Percentiles rank a stretch among this genome's conserved stretches.
Evolutionary conservation across 1,284 basidiomycete species (phyloP).

Genomic region (Megacollybia platyphylla): DNA sequence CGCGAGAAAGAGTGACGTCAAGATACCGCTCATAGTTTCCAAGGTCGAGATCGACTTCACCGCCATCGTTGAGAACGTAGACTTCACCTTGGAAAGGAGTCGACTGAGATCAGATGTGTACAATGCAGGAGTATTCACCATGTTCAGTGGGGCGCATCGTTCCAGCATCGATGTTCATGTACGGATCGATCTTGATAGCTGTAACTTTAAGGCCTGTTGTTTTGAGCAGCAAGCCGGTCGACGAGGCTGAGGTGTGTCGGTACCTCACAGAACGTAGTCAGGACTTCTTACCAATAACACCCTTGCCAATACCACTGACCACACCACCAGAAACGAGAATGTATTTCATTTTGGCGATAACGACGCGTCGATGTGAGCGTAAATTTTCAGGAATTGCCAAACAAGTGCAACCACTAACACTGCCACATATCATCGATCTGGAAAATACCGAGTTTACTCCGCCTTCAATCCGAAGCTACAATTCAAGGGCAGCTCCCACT

Average conservation of each 20-base stretch:
- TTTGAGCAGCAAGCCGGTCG: slow-evolving; percentile 92
- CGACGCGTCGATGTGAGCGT: background rate
- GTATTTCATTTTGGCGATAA: slow-evolving; percentile 60
- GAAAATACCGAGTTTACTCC: no score
- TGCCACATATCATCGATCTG: no score
- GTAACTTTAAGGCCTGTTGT: slow-evolving; percentile 94
- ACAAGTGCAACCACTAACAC: no score
- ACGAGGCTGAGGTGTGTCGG: slow-evolving; percentile 58
- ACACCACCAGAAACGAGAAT: slow-evolving; percentile 88
- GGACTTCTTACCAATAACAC: slow-evolving; percentile 66
- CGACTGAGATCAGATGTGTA: slow-evolving; percentile 9
- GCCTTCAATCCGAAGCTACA: no score
- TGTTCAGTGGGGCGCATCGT: slow-evolving; percentile 99
- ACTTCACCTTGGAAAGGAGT: slow-evolving; percentile 67
- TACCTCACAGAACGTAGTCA: slow-evolving; percentile 5
- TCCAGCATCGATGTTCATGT: slow-evolving; percentile 99
- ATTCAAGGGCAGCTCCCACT: no score
- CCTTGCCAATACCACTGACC: slow-evolving; percentile 90
- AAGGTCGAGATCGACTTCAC: slow-evolving; percentile 95
- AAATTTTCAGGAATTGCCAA: no score
- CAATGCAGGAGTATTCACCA: slow-evolving; percentile 34
- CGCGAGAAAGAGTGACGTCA: slow-evolving; percentile 84
- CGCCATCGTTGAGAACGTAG: slow-evolving; percentile 96
- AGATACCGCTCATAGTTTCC: slow-evolving; percentile 99
- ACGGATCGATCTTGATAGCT: slow-evolving; percentile 98